Evolutionary conservation across 164 flowering plant genomes (phyloP).

Genomic region (Saururus chinensis): DNA sequence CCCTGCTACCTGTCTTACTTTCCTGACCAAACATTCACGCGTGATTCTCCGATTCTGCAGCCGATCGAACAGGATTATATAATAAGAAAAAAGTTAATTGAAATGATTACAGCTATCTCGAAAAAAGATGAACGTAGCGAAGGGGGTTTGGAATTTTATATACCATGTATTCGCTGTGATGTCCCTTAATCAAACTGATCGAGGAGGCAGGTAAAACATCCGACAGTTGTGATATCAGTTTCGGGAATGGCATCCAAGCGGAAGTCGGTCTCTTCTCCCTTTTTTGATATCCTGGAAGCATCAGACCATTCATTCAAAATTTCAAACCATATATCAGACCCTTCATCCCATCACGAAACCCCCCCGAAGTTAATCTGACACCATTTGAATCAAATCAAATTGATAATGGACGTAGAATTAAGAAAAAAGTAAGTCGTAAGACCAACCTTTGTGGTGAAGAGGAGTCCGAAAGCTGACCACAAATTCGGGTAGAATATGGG

Average conservation of each 20-base stretch:
- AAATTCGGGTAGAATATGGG: conserved; percentile 61
- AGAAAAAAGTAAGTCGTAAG: too few relatives aligned
- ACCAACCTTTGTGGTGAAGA: conserved; percentile 21
- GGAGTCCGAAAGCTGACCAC: conserved; percentile 45
- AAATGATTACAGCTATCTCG: not conserved
- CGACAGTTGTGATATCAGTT: conserved; percentile 17
- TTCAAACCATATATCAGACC: not conserved
- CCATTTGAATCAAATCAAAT: too few relatives aligned
- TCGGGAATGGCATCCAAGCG: conserved; percentile 31
- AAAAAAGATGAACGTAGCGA: not conserved
- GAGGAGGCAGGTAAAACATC: conserved; percentile 13
- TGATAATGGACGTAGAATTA: too few relatives aligned
- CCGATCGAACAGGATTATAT: not conserved
- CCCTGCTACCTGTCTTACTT: conserved; percentile 54
- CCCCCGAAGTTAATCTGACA: too few relatives aligned
- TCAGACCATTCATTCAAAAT: not conserved
- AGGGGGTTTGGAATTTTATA: not conserved
- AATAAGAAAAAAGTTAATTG: not conserved
- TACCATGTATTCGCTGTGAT: conserved; percentile 18
- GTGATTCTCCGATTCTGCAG: conserved; percentile 45
- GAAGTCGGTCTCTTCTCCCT: conserved; percentile 19
- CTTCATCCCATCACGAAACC: too few relatives aligned
- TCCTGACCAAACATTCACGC: conserved; percentile 39
- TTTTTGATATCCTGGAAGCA: not conserved
- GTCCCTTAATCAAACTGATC: conserved; percentile 14